Conservation (phyloP, 768 basidiomycete genomes). For the Austroboletus festivus region DNA sequence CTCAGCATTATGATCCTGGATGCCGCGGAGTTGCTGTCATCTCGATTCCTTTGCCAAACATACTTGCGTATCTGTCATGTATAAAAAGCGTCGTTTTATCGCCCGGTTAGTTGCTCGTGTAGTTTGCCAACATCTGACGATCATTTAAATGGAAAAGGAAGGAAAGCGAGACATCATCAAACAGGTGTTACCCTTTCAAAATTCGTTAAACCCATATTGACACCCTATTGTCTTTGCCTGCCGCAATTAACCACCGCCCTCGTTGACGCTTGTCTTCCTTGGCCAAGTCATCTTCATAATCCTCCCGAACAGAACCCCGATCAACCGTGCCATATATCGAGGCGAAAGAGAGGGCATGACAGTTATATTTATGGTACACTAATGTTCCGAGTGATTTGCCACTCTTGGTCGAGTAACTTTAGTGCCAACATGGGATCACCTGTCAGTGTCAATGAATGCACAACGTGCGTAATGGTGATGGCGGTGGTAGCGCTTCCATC, state of each 20-base stretch:
- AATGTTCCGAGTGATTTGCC: constrained; percentile 85
- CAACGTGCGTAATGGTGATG: constrained; percentile 71
- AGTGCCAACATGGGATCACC: constrained; percentile 64
- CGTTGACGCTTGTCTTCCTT: constrained; percentile 42
- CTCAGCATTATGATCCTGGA: too few species aligned
- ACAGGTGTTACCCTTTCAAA: background rate
- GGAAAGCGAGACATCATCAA: too few species aligned
- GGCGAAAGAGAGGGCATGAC: constrained; percentile 76
- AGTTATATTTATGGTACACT: constrained; percentile 73
- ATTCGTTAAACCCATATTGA: constrained; percentile 67
- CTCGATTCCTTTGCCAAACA: too few species aligned
- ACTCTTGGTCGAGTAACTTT: constrained; percentile 72
- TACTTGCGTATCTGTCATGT: too few species aligned
- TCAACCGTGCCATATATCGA: constrained; percentile 7
- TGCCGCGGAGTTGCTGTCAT: too few species aligned
- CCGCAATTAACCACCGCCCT: constrained; percentile 61
- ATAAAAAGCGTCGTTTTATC: too few species aligned
- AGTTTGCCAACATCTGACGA: too few species aligned
- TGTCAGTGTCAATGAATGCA: constrained; percentile 68
- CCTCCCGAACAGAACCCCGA: constrained; percentile 7
- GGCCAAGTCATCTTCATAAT: constrained; percentile 52
- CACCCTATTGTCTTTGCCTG: constrained; percentile 66
- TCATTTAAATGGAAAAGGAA: too few species aligned
- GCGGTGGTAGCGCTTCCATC: constrained; percentile 7
- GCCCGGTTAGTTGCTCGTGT: too few species aligned